phyloP scores from a whole-genome alignment of 352 stramenopile species.

The Phytophthora rubi region DNA sequence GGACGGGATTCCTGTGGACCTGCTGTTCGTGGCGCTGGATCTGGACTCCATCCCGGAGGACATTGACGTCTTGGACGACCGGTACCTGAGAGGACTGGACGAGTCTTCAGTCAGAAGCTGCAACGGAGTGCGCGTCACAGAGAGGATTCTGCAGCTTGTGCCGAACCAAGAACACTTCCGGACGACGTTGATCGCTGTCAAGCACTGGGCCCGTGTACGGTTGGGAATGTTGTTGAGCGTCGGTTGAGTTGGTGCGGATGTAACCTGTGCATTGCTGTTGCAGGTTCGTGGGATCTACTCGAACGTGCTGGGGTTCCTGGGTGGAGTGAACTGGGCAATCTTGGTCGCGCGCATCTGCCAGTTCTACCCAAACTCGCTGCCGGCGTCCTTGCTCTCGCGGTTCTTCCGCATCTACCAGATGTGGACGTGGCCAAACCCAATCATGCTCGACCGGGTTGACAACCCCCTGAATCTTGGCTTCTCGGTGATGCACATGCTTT shows the following conservation, averaged over 20 bases:
- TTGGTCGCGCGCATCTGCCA: constrained; percentile 96
- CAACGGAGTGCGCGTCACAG: constrained; percentile 96
- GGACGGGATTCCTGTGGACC: constrained; percentile 90
- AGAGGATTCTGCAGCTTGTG: constrained; percentile 94
- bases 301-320: constrained; percentile 99
- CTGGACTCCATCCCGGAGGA: constrained; percentile 64
- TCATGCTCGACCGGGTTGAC: constrained; percentile 78
- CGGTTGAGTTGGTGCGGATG: constrained; percentile 5
- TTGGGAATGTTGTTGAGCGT: not conserved
- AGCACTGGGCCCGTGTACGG: constrained; percentile 88
- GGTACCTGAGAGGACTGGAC: constrained; percentile 89
- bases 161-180: constrained; percentile 87
- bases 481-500: constrained; percentile 53
- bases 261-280: constrained; percentile 8
- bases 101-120: constrained; percentile 92
- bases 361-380: constrained; percentile 86
- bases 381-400: constrained; percentile 87
- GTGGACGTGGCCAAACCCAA: constrained; percentile 97
- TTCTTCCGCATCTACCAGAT: constrained; percentile 97
- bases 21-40: constrained; percentile 92
- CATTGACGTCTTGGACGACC: constrained; percentile 85
- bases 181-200: constrained; percentile 91
- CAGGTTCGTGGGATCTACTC: constrained; percentile 96
- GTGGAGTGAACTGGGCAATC: constrained; percentile 99
- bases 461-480: constrained; percentile 65